Base-by-base conservation (phyloP, 2,329 filamentous ascomycete genomes). In the Trichoderma semiorbis region DNA sequence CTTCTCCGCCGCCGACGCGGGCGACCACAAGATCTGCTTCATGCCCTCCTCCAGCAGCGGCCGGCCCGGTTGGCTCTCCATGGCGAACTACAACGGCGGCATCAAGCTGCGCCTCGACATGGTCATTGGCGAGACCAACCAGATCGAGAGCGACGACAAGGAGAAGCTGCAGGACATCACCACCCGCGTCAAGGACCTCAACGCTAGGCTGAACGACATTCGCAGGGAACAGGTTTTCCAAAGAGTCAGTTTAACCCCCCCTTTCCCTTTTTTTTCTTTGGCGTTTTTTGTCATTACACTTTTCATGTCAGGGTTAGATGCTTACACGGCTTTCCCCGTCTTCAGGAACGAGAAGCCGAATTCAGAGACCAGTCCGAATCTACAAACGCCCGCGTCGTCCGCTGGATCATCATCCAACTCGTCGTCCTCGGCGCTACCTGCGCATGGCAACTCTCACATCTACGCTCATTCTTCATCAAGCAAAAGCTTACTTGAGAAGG, bases 381-480 rank as follows among this genome's bases (percentile, higher is more conserved):
- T 55, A 98, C 95, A 75, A 99, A 99, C 83, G 86, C 90, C 70
- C 92, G 95, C 78, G 95, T 98, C 74, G 90, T 98, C 65, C 91
- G 94, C 77, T 99, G 96, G 95, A 95, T 96, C 76, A 79, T 98
- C 75, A 92, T 98, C 76, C 96, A 99, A 83, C 85, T 98, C 73
- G 88, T 90, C 67, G 90, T 98, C 47, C 86, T 99, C 69, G 93
- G 91, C 70, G 87, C 91, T 70, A 97, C 96, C 39, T 99, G 96
- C 84, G 93, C 94, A 73, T 99, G 96, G 96, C 96, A 99, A 83
- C 87, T 99, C 61, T 97, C 94, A 69, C 95, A 99, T 84, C 88
- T 99, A 78, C 89, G 96, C 77, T 92, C 93, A 61, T 99, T 99
- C 89, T 99, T 99, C 86, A 99, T 99, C 87, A 99, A 99, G 89